A percentile compares a stretch with the other conserved stretches of the same genome.
These are phyloP conservation scores for Nakazawaea wyomingensis DNA, from an alignment of 805 yeast genomes.

Conservation along the genomic window DNA sequence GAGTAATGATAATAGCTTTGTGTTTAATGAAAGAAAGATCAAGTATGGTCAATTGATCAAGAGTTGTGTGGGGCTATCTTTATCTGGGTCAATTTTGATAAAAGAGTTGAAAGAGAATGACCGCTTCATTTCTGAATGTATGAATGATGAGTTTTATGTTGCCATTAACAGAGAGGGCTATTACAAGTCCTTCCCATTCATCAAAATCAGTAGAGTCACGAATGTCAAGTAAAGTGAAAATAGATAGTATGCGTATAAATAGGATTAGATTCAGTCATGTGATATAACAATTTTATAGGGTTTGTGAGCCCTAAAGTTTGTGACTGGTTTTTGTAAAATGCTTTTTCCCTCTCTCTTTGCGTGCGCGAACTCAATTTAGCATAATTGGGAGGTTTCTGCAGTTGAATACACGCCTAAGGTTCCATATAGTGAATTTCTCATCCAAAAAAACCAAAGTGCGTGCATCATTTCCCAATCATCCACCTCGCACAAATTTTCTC, in stretches of 20 bases:
- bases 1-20: slow-evolving; percentile 26
- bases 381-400: too few relatives aligned
- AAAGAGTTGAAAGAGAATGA: slow-evolving; percentile 14
- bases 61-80: slow-evolving; percentile 25
- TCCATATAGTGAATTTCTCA: background rate
- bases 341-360: too few relatives aligned
- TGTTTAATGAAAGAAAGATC: slow-evolving; percentile 15
- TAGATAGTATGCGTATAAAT: too few relatives aligned
- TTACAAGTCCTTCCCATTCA: slow-evolving; percentile 44
- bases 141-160: slow-evolving; percentile 15
- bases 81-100: slow-evolving; percentile 16
- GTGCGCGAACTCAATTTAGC: background rate
- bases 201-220: slow-evolving; percentile 20
- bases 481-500: too few relatives aligned
- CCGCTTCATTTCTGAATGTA: slow-evolving; percentile 13
- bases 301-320: too few relatives aligned
- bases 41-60: slow-evolving; percentile 17
- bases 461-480: too few relatives aligned
- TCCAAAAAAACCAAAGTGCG: background rate
- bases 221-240: too few relatives aligned
- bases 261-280: too few relatives aligned
- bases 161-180: slow-evolving; percentile 27
- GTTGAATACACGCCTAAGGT: too few relatives aligned
- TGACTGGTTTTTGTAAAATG: too few relatives aligned
- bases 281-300: too few relatives aligned